Evolutionary conservation across 192 early-diverging fungal species (phyloP).

Genomic region (Umbelopsis sp.): DNA sequence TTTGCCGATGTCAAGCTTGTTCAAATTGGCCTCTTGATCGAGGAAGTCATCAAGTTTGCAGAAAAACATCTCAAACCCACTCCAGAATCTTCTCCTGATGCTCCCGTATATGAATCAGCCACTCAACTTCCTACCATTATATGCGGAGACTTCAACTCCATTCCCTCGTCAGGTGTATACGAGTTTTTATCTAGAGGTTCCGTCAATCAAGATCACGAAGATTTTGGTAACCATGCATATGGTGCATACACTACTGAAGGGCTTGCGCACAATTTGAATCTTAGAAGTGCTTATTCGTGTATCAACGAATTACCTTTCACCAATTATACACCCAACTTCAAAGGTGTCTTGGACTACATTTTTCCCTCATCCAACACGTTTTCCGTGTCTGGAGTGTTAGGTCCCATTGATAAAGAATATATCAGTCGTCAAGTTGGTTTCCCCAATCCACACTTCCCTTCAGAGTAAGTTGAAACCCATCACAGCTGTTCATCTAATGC

Average conservation of each 20-base stretch:
- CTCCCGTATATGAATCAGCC: slow-evolving; percentile 34
- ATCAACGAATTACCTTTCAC: slow-evolving; percentile 85
- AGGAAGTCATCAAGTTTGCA: slow-evolving; percentile 76
- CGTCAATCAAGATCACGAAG: slow-evolving; percentile 80
- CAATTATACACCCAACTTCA: slow-evolving; percentile 86
- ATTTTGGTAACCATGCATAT: slow-evolving; percentile 82
- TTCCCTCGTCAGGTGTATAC: slow-evolving; percentile 86
- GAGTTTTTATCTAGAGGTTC: slow-evolving; percentile 83
- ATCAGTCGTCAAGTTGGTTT: slow-evolving; percentile 81
- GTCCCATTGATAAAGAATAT: slow-evolving; percentile 83
- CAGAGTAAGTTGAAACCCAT: slow-evolving; percentile 71
- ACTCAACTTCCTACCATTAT: slow-evolving; percentile 68
- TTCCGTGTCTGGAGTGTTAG: slow-evolving; percentile 76
- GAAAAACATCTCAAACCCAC: slow-evolving; percentile 46
- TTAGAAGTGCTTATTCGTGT: slow-evolving; percentile 81
- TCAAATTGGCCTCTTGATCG: slow-evolving; percentile 91
- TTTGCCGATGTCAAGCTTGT: slow-evolving; percentile 96
- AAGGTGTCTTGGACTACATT: slow-evolving; percentile 92
- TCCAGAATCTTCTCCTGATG: slow-evolving; percentile 20
- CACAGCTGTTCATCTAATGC: neutral
- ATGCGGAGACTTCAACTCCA: slow-evolving; percentile 95
- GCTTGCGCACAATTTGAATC: slow-evolving; percentile 76
- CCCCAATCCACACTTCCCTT: slow-evolving; percentile 88
- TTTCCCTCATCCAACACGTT: slow-evolving; percentile 84
- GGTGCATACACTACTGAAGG: slow-evolving; percentile 84